A percentile compares a stretch with the other conserved stretches of the same genome.
phyloP scores from a whole-genome alignment of 2,329 filamentous ascomycete species.

The Polychaeton citri region DNA sequence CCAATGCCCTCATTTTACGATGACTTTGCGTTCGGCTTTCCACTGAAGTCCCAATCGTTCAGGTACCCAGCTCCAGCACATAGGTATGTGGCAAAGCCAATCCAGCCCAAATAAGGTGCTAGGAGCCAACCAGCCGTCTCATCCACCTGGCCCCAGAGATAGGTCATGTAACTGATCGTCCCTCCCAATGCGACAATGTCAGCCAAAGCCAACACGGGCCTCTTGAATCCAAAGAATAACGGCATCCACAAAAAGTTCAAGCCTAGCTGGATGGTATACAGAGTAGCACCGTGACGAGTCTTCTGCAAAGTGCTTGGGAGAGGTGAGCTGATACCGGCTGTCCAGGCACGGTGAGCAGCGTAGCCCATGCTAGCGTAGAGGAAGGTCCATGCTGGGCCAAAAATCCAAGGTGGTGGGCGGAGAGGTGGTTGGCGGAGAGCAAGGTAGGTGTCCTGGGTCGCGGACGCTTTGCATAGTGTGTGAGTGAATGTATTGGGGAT shows the following conservation, averaged over 20 bases:
- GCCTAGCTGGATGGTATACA: constrained; percentile 76
- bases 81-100: constrained; percentile 78
- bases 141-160: constrained; percentile 65
- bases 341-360: constrained; percentile 66
- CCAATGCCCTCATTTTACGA: too few species aligned
- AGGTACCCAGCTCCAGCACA: constrained; percentile 37
- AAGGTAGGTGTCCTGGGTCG: constrained; percentile 49
- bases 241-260: constrained; percentile 87
- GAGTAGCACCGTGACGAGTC: constrained; percentile 48
- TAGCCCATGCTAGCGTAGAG: constrained; percentile 70
- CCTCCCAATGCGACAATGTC: constrained; percentile 65
- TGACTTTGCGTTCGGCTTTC: too few species aligned
- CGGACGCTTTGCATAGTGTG: constrained; percentile 25
- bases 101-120: constrained; percentile 73
- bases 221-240: constrained; percentile 70
- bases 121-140: constrained; percentile 58
- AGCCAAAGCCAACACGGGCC: constrained; percentile 58
- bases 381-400: constrained; percentile 45
- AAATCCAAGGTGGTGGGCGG: constrained; percentile 43
- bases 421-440: constrained; percentile 53
- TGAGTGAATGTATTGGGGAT: too few species aligned
- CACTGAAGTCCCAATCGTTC: constrained; percentile 26
- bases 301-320: neutral
- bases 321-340: constrained; percentile 28
- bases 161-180: constrained; percentile 59